Percentiles rank a stretch among this genome's conserved stretches.
phyloP scores from a whole-genome alignment of 345 rosid species.

The Murraya koenigii region DNA sequence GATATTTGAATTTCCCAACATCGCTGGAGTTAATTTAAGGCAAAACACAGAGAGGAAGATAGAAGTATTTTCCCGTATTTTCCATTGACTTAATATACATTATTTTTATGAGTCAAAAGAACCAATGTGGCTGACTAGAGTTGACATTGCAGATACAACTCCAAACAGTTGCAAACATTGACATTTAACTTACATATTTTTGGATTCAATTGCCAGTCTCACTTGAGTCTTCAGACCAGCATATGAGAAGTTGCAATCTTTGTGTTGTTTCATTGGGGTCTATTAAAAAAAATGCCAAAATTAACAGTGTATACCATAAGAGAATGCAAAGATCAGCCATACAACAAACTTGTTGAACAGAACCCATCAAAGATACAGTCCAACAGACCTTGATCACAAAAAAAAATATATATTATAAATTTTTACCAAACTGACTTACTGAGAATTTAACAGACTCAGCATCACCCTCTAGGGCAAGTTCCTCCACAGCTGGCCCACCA shows the following conservation, averaged over 20 bases:
- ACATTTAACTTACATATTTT: constrained; percentile 57
- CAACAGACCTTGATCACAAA: neutral
- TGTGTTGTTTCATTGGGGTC: constrained; percentile 90
- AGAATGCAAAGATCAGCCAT: neutral
- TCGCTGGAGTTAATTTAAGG: neutral
- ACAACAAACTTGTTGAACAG: neutral
- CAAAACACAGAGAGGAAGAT: neutral
- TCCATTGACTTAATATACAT: neutral
- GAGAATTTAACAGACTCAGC: constrained; percentile 69
- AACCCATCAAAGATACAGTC: neutral
- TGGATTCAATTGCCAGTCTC: constrained; percentile 80
- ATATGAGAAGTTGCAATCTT: constrained; percentile 90
- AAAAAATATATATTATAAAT: neutral
- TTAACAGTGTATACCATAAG: constrained; percentile 1
- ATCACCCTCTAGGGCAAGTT: constrained; percentile 89
- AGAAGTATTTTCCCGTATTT: neutral
- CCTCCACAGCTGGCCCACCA: constrained; percentile 96
- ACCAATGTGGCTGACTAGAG: neutral
- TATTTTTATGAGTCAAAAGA: neutral
- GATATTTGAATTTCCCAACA: neutral
- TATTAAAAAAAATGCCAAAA: constrained; percentile 24
- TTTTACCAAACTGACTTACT: constrained; percentile 37
- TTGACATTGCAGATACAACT: constrained; percentile 3
- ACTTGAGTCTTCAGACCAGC: constrained; percentile 99
- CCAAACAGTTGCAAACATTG: neutral